Evolutionary conservation across 140 eudicot species (phyloP), one percentile per base, ranked within the genome.

Genomic region (Senecio squalidus): DNA sequence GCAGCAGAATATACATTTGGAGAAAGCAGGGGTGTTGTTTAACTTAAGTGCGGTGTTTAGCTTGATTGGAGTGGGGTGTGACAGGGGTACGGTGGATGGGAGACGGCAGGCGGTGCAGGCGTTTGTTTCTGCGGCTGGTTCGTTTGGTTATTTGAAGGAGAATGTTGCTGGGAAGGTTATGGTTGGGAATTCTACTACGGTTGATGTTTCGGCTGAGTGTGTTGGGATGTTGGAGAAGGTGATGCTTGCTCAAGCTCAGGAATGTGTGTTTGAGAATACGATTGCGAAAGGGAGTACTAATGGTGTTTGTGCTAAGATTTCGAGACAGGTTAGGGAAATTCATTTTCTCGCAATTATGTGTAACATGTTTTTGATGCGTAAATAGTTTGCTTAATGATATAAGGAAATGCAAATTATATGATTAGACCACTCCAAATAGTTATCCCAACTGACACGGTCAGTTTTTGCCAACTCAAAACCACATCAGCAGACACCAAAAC

Each of bases 221-320:
- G 86, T 65, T 6, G 96, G 96, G 68, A 88, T 88, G 96, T 59
- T 88, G 76, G 96, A 88, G 80, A 81, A 86, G 74, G 73, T 88
- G 59, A 88, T 84, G 96, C 73, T 88, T 50, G 96, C 96, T 14
- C 96, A 88, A 68, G 96, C 94, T 1, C 96, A 88, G 78, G 96
- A 88, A 55, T 88, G 94, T 55, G 94, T 80, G 6, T 88, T 84
- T 50, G 96, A 88, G 79, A 83, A 84, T 43, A 76, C 84, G 0
- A 81, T 88, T 70, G 94, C 94, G 0, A 84, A 84, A 64, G 96
- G 96, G 17, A 84, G 89, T 55, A 78, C 82, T 5, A 80, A 89
- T 60, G 86, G 89, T 14, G 94, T 81, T 36, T 88, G 94, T 58
- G 76, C 96, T 11, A 88, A 88, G 72, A 84, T 88, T 58, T 70